Evolutionary conservation across 345 rosid species (phyloP), one percentile per base, ranked within the genome.

Genomic region (Pistacia atlantica): DNA sequence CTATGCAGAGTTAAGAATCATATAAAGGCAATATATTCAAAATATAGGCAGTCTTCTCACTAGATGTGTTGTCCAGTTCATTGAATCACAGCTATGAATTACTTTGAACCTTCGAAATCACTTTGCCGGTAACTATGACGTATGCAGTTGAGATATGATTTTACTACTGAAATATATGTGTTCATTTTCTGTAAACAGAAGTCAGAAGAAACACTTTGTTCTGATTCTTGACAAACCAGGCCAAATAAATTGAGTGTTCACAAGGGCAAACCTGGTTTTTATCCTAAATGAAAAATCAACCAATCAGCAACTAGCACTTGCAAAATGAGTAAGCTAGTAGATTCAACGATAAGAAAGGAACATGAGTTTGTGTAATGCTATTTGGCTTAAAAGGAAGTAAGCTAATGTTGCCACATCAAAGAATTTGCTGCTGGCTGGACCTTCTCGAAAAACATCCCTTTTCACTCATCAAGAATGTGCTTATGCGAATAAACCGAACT

Each of bases 401-500:
- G 75, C n/a, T 33, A 67, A 51, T 73, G 48, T 17, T 78, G 67
- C 79, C 73, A 77, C 75, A 61, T 76, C 20, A 78, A 72, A 61
- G 71, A 77, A 75, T 74, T 70, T 57, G 67, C 45, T 75, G 73
- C 31, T 76, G n/a, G 62, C 62, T n/a, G 77, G 57, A 67, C 38
- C 76, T 69, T 82, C 75, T 60, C 4, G 69, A 64, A 78, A 42
- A 28, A 57, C 45, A 31, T 42, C 65, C 59, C 65, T 11, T 73
- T 66, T 68, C 49, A 64, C 46, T 74, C 60, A 73, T 62, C 63
- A 78, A 75, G 77, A 79, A 77, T 79, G 80, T 75, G 81, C 73
- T 74, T 9, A 14, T 13, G 72, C 49, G 85, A 83, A 85, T 82
- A 82, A 85, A 72, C 71, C 25, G 56, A 58, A 75, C 62, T 72